Conservation (phyloP, 192 early-diverging fungal species). For the Rhizoclosmatium globosum region DNA sequence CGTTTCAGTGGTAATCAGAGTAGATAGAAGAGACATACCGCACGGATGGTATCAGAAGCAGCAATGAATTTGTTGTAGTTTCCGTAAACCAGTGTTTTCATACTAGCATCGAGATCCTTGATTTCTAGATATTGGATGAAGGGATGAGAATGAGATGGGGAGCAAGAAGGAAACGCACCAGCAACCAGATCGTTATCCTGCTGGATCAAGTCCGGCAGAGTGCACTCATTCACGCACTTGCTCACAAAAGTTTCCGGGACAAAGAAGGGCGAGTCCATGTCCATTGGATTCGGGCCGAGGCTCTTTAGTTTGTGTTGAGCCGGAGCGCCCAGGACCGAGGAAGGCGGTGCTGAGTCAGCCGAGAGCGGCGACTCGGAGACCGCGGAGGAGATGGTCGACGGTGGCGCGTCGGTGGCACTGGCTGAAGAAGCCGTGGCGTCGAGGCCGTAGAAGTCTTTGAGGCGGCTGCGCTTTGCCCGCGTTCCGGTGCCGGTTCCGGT, state of each 20-base stretch:
- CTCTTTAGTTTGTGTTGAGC: constrained; percentile 15
- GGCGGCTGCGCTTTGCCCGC: neutral
- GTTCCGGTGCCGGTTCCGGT: too few species aligned
- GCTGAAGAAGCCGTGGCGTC: neutral
- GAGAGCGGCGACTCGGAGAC: neutral
- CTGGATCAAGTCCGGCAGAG: constrained; percentile 73
- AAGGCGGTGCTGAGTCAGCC: neutral
- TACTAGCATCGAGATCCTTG: constrained; percentile 90
- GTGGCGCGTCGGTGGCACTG: constrained; percentile 9
- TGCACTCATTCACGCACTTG: constrained; percentile 73
- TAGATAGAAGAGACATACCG: constrained; percentile 1
- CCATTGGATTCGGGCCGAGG: constrained; percentile 65
- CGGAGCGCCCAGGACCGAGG: neutral
- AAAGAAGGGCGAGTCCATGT: constrained; percentile 77
- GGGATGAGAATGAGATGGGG: neutral
- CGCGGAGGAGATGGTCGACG: constrained; percentile 14
- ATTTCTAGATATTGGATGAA: constrained; percentile 59
- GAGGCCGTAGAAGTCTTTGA: constrained; percentile 20
- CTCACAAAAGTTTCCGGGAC: constrained; percentile 83
- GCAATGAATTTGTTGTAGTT: constrained; percentile 98
- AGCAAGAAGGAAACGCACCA: constrained; percentile 42
- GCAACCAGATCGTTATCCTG: constrained; percentile 80
- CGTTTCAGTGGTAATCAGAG: neutral
- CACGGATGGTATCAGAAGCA: constrained; percentile 87
- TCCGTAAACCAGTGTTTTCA: constrained; percentile 98